Conservation (phyloP, 768 basidiomycete genomes). For the Boletus edulis region DNA sequence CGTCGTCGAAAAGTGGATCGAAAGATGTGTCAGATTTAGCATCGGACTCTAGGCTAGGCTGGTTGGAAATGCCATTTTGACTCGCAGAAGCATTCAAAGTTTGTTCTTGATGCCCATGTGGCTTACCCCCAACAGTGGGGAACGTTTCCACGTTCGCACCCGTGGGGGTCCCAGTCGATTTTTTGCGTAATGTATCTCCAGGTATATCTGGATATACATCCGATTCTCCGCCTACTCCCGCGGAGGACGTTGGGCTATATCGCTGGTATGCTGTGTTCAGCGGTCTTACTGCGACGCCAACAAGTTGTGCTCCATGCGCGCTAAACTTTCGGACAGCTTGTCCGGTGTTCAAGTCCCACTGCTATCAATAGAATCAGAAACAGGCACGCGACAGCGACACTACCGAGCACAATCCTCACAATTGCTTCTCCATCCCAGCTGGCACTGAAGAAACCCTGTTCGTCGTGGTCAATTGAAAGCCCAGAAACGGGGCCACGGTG, state of each 20-base stretch:
- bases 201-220: slow-evolving; percentile 15
- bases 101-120: slow-evolving; percentile 15
- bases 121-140: slow-evolving; percentile 15
- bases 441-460: slow-evolving; percentile 85
- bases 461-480: slow-evolving; percentile 76
- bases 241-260: slow-evolving; percentile 24
- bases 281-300: slow-evolving; percentile 77
- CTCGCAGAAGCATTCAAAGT: slow-evolving; percentile 18
- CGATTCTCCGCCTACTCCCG: slow-evolving; percentile 23
- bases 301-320: slow-evolving; percentile 82
- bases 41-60: slow-evolving; percentile 45
- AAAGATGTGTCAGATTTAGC: slow-evolving; percentile 77
- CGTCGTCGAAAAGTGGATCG: slow-evolving; percentile 90
- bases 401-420: slow-evolving; percentile 45
- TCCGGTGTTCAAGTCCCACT: slow-evolving; percentile 98
- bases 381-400: neutral
- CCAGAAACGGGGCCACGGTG: slow-evolving; percentile 84
- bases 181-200: slow-evolving; percentile 7
- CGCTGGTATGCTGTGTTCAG: slow-evolving; percentile 37
- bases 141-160: slow-evolving; percentile 23
- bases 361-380: slow-evolving; percentile 44
- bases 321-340: slow-evolving; percentile 72
- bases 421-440: slow-evolving; percentile 92
- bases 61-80: slow-evolving; percentile 25
- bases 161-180: slow-evolving; percentile 13